Evolutionary conservation across 1,139 yeast genomes (phyloP), one percentile per base, ranked within the genome.

Genomic region (Dujonia santamariae): DNA sequence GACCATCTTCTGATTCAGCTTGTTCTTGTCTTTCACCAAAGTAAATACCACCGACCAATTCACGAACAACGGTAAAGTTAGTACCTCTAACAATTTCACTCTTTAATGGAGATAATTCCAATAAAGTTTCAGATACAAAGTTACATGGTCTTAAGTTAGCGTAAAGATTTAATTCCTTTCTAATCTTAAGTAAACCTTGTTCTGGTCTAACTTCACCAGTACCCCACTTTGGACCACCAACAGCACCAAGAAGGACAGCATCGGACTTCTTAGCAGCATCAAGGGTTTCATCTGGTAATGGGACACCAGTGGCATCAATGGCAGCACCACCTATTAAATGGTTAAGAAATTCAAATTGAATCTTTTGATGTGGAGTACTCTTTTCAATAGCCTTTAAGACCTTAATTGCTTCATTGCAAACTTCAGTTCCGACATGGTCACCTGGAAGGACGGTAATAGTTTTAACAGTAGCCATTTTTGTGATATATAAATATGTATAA

Each of bases 201-300:
- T 92, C 98, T 33, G 98, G 98, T 66, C 98, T 81, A 33, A 92
- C 97, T 12, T 75, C 53, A 20, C 92, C 97, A 24, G 97, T 85
- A 23, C 95, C 94, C 98, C 98, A 92, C 64, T 92, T 92, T 41
- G 98, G 98, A 19, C 98, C 98, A 44, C 98, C 98, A 19, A 92
- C 98, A 4, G 98, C 97, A 44, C 98, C 98, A 39, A 92, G 72
- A 44, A 92, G 68, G 14, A 92, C 96, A 24, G 98, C 98, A 56
- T 92, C 95, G 1, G 97, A 84, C 30, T 65, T 64, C 62, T 85
- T 88, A 32, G 97, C 78, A n/a, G 95, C 87, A 33, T 69, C 85
- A 34, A 92, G 72, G 2, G 97, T 74, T 37, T 73, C 94, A 43
- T 83, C 95, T n/a, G 97, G 87, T 46, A 92, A 72, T 37, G 98